Evolutionary conservation across 352 stramenopile species (phyloP).

Genomic region (Phytophthora europaea): DNA sequence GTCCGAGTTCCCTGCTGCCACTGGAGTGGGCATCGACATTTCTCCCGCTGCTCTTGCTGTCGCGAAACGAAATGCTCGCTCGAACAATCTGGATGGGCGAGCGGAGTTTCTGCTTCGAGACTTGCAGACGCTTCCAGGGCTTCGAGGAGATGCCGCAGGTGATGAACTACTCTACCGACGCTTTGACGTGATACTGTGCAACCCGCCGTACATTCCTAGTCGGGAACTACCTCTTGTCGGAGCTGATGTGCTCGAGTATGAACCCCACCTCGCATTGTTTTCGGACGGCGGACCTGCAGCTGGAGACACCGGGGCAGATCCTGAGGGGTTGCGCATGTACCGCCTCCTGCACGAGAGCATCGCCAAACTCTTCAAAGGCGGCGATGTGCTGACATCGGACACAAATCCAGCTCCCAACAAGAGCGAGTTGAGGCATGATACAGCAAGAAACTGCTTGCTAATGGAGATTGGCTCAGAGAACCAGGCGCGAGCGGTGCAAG

Average conservation of each 20-base stretch:
- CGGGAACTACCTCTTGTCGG: slow-evolving; percentile 66
- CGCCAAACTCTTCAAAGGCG: slow-evolving; percentile 39
- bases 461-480: slow-evolving; percentile 70
- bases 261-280: slow-evolving; percentile 83
- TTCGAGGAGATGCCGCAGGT: slow-evolving; percentile 27
- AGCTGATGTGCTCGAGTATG: slow-evolving; percentile 65
- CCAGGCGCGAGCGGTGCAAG: slow-evolving; percentile 56
- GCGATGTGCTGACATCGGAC: neutral
- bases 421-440: neutral
- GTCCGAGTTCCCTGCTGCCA: slow-evolving; percentile 63
- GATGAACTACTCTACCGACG: slow-evolving; percentile 37
- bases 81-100: slow-evolving; percentile 28
- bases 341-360: slow-evolving; percentile 45
- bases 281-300: slow-evolving; percentile 45
- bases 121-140: slow-evolving; percentile 24
- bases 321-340: slow-evolving; percentile 68
- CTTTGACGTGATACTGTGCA: slow-evolving; percentile 81
- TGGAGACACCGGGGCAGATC: slow-evolving; percentile 18
- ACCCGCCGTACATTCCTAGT: slow-evolving; percentile 79
- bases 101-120: slow-evolving; percentile 45
- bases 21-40: slow-evolving; percentile 73
- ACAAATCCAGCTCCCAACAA: neutral
- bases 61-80: slow-evolving; percentile 59
- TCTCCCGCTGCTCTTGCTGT: slow-evolving; percentile 59
- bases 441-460: slow-evolving; percentile 39